Base-by-base conservation (phyloP, 1,284 basidiomycete species). In the Ustilago xerochloae region DNA sequence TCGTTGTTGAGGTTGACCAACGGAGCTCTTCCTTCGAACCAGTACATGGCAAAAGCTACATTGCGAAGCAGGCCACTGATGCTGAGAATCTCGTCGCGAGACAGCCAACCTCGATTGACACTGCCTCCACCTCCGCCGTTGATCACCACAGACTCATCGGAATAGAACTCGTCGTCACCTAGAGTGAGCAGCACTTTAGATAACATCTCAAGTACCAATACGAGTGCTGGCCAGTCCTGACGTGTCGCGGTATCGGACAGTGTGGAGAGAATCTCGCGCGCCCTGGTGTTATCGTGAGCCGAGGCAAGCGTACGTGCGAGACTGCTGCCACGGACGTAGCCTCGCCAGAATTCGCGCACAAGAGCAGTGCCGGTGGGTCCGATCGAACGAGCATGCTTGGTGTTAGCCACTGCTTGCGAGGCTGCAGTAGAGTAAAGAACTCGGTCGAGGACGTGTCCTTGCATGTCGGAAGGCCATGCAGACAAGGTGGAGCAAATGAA, bases 141-240 rank as follows among this genome's bases (percentile, higher is more conserved):
- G 33, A 60, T 32, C 0, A 20, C 51, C 20, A 52, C 46, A 15
- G 15, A 36, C 5, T 53, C 55, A 39, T 58, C 54, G 48, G 90
- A 88, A 82, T 95, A 95, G 86, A 99, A 98, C 84, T 99, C 96
- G 84, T 98, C 96, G 77, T 99, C 97, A 2, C 93, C 93, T 87
- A 99, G 92, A 0, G 94, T 93, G 38, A 94, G 87, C 18, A 99
- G 88, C 12, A 91, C 89, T 70, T 96, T 91, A 2, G 90, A 89
- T 84, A 97, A 96, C 18, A 97, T 85, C 59, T 95, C 91, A 7
- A 90, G 88, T 4, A 97, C 88, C 50, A 97, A 88, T 3, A 98
- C 86, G 2, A 99, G 85, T 1, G 91, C 87, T 0, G 90, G 75
- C 86, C 86, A 86, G 28, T 78, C 75, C 12, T 55, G 30, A 13